Conservation (phyloP, 2,329 filamentous ascomycete genomes). For the Balansia obtecta region DNA sequence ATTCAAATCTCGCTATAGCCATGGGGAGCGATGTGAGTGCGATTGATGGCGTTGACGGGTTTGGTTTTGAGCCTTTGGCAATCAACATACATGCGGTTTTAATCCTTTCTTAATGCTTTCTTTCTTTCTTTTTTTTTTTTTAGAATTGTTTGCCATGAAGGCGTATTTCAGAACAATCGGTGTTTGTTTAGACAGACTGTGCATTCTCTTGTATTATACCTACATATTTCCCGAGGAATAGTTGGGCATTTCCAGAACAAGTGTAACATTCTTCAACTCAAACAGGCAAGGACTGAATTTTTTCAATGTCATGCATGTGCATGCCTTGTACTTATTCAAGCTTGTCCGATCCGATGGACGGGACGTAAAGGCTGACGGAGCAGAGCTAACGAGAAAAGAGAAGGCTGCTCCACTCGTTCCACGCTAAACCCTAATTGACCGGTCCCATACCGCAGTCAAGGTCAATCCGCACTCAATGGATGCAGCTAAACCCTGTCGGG, state of each 20-base stretch:
- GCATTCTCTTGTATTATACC: constrained; percentile 1
- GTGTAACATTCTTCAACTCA: not conserved
- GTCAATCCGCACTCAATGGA: constrained; percentile 1
- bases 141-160: not conserved
- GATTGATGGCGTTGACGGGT: not conserved
- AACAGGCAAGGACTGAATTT: not conserved
- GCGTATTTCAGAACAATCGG: not conserved
- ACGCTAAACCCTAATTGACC: constrained; percentile 1
- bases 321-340: too few species aligned
- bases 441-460: not conserved
- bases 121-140: too few species aligned
- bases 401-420: not conserved
- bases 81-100: too few species aligned
- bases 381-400: not conserved
- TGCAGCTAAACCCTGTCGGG: constrained; percentile 8
- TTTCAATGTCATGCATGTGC: too few species aligned
- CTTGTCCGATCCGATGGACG: too few species aligned
- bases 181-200: constrained; percentile 5
- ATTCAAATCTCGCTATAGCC: too few species aligned
- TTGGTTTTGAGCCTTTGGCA: not conserved
- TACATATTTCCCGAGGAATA: not conserved
- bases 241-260: not conserved
- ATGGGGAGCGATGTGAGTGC: not conserved
- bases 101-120: not conserved
- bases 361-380: too few species aligned